Percentiles rank a stretch among this genome's conserved stretches.
These are phyloP conservation scores for Tephrocybe sp. DNA, from an alignment of 768 basidiomycete species.

Conservation along the genomic window DNA sequence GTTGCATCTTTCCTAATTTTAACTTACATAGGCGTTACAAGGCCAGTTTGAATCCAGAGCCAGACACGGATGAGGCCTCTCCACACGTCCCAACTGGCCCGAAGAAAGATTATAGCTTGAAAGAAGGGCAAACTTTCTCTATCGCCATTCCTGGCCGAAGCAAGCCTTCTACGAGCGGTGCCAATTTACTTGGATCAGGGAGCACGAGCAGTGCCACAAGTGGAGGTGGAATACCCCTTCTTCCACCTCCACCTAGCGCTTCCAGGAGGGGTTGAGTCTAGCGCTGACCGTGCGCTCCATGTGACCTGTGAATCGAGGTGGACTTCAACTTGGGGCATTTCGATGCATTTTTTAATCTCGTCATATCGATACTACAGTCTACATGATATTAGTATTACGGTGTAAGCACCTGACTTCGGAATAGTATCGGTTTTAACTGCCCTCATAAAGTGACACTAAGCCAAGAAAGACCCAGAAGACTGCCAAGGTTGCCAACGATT, in stretches of 20 bases:
- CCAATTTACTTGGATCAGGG: slow-evolving; percentile 38
- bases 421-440: slow-evolving; percentile 3
- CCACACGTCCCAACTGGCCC: slow-evolving; percentile 73
- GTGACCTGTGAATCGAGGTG: no score
- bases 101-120: slow-evolving; percentile 91
- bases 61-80: slow-evolving; percentile 46
- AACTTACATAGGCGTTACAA: slow-evolving; percentile 56
- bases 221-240: slow-evolving; percentile 56
- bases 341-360: no score
- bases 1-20: slow-evolving; percentile 9
- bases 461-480: no score
- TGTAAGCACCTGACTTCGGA: slow-evolving; percentile 3
- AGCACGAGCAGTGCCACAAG: slow-evolving; percentile 22
- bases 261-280: slow-evolving; percentile 36
- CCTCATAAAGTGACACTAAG: no score
- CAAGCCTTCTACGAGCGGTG: slow-evolving; percentile 31
- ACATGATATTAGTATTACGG: no score
- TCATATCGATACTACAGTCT: no score
- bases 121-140: slow-evolving; percentile 93
- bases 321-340: no score
- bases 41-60: slow-evolving; percentile 55
- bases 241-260: slow-evolving; percentile 82
- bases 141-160: slow-evolving; percentile 85
- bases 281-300: no score
- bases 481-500: no score